A percentile compares a stretch with the other conserved stretches of the same genome.
Conservation (phyloP, 2,329 filamentous ascomycete species). For the Sodiomyces alkalinus region DNA sequence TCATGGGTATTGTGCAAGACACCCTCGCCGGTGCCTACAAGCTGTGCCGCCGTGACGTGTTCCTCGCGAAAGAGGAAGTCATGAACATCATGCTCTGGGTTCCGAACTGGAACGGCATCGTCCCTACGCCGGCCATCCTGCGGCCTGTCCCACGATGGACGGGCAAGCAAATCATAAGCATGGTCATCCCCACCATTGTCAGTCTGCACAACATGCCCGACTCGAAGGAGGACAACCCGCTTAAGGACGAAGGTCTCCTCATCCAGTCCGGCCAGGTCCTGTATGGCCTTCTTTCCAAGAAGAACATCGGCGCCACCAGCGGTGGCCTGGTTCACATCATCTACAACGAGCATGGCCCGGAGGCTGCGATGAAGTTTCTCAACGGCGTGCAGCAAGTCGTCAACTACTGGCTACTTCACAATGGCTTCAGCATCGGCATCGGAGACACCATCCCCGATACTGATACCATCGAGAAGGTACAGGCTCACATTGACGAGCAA, state of each 20-base stretch:
- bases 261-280: slow-evolving; percentile 81
- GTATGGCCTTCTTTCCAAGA: slow-evolving; percentile 85
- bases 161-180: slow-evolving; percentile 91
- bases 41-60: slow-evolving; percentile 82
- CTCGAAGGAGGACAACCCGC: slow-evolving; percentile 40
- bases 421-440: slow-evolving; percentile 95
- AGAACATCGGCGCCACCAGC: slow-evolving; percentile 76
- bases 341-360: slow-evolving; percentile 84
- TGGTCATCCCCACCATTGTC: slow-evolving; percentile 78
- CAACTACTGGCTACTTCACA: slow-evolving; percentile 93
- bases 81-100: slow-evolving; percentile 99
- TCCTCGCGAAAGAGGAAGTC: slow-evolving; percentile 77
- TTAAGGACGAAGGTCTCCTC: slow-evolving; percentile 63
- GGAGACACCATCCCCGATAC: slow-evolving; percentile 93
- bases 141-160: slow-evolving; percentile 92
- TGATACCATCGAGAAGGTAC: slow-evolving; percentile 69
- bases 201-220: slow-evolving; percentile 59
- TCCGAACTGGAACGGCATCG: slow-evolving; percentile 89
- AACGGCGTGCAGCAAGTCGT: slow-evolving; percentile 90
- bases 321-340: slow-evolving; percentile 91
- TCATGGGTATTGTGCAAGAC: slow-evolving; percentile 99
- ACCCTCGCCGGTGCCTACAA: slow-evolving; percentile 95
- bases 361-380: slow-evolving; percentile 84
- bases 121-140: slow-evolving; percentile 83
- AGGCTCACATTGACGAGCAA: slow-evolving; percentile 63